phyloP scores from a whole-genome alignment of 345 rosid genomes.

The Gossypium herbaceum region DNA sequence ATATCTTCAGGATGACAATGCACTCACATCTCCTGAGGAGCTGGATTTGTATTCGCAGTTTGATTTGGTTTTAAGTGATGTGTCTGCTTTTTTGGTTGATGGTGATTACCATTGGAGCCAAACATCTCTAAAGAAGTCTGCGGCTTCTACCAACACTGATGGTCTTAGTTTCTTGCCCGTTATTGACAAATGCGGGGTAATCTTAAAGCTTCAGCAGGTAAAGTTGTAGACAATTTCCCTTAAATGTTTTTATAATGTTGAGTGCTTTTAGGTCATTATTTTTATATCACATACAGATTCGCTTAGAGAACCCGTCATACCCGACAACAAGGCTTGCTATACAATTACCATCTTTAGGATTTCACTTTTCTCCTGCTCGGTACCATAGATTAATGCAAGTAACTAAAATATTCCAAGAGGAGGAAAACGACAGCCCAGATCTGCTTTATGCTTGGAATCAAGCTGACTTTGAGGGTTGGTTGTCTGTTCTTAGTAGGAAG shows the following conservation, averaged over 20 bases:
- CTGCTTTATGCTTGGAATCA: constrained; percentile 65
- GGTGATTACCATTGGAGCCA: constrained; percentile 82
- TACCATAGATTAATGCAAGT: constrained; percentile 97
- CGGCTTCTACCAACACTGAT: constrained; percentile 29
- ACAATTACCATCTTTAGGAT: constrained; percentile 79
- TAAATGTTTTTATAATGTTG: constrained; percentile 1
- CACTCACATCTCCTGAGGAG: constrained; percentile 46
- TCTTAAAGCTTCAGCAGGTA: constrained; percentile 90
- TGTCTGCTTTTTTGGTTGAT: constrained; percentile 88
- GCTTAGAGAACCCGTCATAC: constrained; percentile 63
- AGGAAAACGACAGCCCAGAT: constrained; percentile 48
- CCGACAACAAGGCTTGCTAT: constrained; percentile 84
- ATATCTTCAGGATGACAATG: constrained; percentile 62
- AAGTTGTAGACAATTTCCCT: constrained; percentile 14
- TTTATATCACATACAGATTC: constrained; percentile 48
- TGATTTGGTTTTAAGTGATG: constrained; percentile 87
- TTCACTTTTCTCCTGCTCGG: constrained; percentile 96
- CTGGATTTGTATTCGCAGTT: constrained; percentile 74
- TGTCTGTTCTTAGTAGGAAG: constrained; percentile 73
- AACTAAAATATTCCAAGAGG: constrained; percentile 64
- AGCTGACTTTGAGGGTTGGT: constrained; percentile 96
- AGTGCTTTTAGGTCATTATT: constrained; percentile 16
- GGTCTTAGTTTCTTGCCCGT: constrained; percentile 68
- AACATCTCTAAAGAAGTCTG: constrained; percentile 28
- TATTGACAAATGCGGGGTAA: constrained; percentile 84